These are phyloP conservation scores for Akanthomyces dipterigenus DNA, from an alignment of 2,329 filamentous ascomycete species.

Conservation along the genomic window DNA sequence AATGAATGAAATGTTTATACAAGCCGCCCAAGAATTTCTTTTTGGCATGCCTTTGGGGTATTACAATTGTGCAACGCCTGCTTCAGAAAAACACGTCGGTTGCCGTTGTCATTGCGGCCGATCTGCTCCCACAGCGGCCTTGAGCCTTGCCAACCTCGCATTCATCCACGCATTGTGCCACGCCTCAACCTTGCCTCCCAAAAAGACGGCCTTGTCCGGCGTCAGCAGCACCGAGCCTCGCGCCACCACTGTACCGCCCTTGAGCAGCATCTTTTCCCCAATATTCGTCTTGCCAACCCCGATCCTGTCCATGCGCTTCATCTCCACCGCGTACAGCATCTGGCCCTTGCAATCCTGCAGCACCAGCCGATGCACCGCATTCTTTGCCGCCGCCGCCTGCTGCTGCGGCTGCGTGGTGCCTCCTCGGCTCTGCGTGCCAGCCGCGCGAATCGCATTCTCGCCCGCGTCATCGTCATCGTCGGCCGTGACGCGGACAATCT, in stretches of 20 bases:
- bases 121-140: slow-evolving; percentile 45
- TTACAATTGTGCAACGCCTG: too few species aligned
- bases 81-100: not conserved
- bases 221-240: slow-evolving; percentile 76
- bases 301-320: slow-evolving; percentile 58
- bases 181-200: slow-evolving; percentile 83
- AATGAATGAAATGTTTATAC: too few species aligned
- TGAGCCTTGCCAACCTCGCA: slow-evolving; percentile 62
- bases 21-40: too few species aligned
- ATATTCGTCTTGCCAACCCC: slow-evolving; percentile 60
- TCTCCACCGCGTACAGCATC: slow-evolving; percentile 65
- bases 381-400: slow-evolving; percentile 18
- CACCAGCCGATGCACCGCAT: slow-evolving; percentile 69
- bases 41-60: too few species aligned
- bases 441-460: slow-evolving; percentile 20
- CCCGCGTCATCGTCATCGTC: slow-evolving; percentile 40
- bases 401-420: slow-evolving; percentile 3
- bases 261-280: slow-evolving; percentile 75
- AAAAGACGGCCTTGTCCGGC: slow-evolving; percentile 56
- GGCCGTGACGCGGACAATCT: slow-evolving; percentile 65
- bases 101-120: slow-evolving; percentile 6
- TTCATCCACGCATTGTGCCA: slow-evolving; percentile 74
- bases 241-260: slow-evolving; percentile 56
- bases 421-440: slow-evolving; percentile 25
- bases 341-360: slow-evolving; percentile 72